These are phyloP conservation scores for Penicillium olsonii DNA, from an alignment of 2,329 filamentous ascomycete species.

Conservation along the genomic window DNA sequence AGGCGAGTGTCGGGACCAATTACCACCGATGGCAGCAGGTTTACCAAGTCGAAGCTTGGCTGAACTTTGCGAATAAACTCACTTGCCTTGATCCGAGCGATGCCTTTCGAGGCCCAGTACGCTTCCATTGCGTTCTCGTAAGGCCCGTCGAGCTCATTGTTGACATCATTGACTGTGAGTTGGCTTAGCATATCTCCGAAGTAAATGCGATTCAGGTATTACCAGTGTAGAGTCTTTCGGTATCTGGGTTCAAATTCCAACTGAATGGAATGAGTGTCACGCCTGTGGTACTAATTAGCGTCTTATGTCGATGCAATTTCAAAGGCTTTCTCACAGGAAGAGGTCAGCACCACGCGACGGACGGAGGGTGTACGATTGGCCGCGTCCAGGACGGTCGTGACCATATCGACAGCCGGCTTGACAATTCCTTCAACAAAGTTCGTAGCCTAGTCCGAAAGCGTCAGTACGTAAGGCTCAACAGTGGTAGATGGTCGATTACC, in stretches of 20 bases:
- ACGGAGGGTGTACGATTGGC: background rate
- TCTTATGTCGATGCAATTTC: too few relatives aligned
- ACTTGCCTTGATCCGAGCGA: slow-evolving; percentile 27
- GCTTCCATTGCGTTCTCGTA: slow-evolving; percentile 27
- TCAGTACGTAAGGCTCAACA: too few relatives aligned
- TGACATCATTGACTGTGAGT: slow-evolving; percentile 1
- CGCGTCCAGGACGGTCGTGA: slow-evolving; percentile 7
- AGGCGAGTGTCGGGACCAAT: slow-evolving; percentile 3
- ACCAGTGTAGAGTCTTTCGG: slow-evolving; percentile 12
- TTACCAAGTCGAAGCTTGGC: slow-evolving; percentile 5
- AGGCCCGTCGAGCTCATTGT: background rate
- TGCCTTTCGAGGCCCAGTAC: slow-evolving; percentile 32
- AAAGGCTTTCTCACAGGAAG: slow-evolving; percentile 2
- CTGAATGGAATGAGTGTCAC: slow-evolving; percentile 26
- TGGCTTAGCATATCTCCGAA: too few relatives aligned
- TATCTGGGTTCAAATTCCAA: slow-evolving; percentile 18
- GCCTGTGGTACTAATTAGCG: too few relatives aligned
- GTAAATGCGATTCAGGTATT: too few relatives aligned
- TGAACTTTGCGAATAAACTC: too few relatives aligned
- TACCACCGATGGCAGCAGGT: slow-evolving; percentile 1
- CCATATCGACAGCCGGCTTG: slow-evolving; percentile 4
- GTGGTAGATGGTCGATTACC: too few relatives aligned
- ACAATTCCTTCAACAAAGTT: slow-evolving; percentile 1
- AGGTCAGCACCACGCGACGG: background rate
- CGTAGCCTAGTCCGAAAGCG: too few relatives aligned